Evolutionary conservation across 2,329 filamentous ascomycete genomes (phyloP).

Genomic region (Trichoderma afroharzianum): DNA sequence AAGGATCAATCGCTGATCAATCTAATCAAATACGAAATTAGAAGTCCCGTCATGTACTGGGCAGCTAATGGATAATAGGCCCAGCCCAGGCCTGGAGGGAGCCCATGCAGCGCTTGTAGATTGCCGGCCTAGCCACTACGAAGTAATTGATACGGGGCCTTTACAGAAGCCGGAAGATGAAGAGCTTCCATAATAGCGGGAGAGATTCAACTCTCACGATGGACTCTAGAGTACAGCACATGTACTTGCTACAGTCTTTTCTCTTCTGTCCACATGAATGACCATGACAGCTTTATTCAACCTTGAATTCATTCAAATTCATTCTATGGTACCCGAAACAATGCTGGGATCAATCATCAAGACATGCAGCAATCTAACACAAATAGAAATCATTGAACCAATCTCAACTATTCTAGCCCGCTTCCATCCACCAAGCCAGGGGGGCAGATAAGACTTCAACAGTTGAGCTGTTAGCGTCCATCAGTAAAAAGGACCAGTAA

Average conservation of each 20-base stretch:
- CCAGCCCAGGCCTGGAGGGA: not conserved
- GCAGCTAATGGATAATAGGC: too few relatives aligned
- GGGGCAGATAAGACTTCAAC: not conserved
- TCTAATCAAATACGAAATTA: not conserved
- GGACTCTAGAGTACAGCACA: not conserved
- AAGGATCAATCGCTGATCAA: not conserved
- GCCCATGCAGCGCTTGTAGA: not conserved
- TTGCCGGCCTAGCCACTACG: not conserved
- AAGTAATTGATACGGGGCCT: not conserved
- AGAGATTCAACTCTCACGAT: not conserved
- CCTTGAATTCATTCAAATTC: not conserved
- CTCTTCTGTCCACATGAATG: too few relatives aligned
- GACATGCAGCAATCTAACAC: not conserved
- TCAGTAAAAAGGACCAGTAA: not conserved
- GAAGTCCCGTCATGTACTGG: not conserved
- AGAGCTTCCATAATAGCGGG: not conserved
- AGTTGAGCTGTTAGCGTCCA: not conserved
- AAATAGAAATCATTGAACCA: not conserved
- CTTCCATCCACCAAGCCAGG: not conserved
- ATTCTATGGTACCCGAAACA: not conserved
- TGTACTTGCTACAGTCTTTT: too few relatives aligned
- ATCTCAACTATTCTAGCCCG: too few relatives aligned
- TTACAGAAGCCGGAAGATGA: not conserved
- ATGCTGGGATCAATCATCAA: not conserved
- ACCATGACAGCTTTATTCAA: not conserved